Evolutionary conservation across 306 rosid species (phyloP).

Genomic region (Pyrus betulifolia): DNA sequence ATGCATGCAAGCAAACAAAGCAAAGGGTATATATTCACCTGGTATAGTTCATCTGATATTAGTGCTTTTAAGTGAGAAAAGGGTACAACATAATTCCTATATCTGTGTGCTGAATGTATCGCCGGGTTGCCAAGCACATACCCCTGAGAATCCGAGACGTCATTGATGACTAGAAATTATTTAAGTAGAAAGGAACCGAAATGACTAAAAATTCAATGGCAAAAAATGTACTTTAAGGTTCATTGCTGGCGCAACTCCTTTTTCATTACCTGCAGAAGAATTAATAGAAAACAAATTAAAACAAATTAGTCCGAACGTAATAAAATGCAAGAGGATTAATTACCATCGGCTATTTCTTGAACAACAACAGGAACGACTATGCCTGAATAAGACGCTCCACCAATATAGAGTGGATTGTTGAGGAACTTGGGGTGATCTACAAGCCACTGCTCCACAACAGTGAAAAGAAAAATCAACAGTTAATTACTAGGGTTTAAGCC

Average conservation of each 20-base stretch:
- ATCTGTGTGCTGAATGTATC: not conserved
- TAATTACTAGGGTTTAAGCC: not conserved
- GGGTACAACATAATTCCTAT: too few relatives aligned
- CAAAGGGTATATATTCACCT: too few relatives aligned
- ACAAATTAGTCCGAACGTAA: too few relatives aligned
- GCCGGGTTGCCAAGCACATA: slow-evolving; percentile 14
- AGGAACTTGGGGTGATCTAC: not conserved
- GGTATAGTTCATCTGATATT: too few relatives aligned
- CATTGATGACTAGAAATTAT: not conserved
- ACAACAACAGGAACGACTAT: slow-evolving; percentile 10
- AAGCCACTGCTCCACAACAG: slow-evolving; percentile 7
- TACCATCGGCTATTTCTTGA: slow-evolving; percentile 18
- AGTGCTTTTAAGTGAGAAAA: too few relatives aligned
- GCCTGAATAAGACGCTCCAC: slow-evolving; percentile 33
- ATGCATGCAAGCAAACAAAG: too few relatives aligned
- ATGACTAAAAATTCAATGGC: not conserved
- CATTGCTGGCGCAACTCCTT: not conserved
- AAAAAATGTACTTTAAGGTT: not conserved
- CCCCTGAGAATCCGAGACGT: not conserved
- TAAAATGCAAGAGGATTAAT: not conserved
- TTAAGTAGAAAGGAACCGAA: not conserved
- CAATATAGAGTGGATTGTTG: slow-evolving; percentile 19
- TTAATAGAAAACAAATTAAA: too few relatives aligned
- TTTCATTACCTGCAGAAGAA: not conserved
- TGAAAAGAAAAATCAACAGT: too few relatives aligned